A percentile compares a stretch with the other conserved stretches of the same genome.
Conservation (phyloP, 257 asterid species). For the Datura wrightii region DNA sequence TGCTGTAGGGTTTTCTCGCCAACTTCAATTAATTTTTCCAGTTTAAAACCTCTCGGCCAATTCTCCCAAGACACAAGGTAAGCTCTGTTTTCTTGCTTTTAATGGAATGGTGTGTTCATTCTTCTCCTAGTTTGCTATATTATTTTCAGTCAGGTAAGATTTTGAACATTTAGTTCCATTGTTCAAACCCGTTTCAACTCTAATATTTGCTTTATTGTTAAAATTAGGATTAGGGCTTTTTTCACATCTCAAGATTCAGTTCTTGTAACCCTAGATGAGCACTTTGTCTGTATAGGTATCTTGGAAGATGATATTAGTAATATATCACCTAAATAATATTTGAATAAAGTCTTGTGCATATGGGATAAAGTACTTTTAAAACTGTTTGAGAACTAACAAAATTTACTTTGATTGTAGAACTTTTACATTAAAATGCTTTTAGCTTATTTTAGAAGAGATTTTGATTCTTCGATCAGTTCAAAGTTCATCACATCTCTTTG, state of each 20-base stretch:
- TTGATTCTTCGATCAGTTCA: background rate
- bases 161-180: too few species aligned
- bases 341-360: background rate
- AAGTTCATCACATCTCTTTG: background rate
- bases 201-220: background rate
- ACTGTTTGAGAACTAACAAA: background rate
- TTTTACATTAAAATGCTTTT: background rate
- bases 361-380: background rate
- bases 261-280: background rate
- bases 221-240: slow-evolving; percentile 3
- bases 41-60: too few species aligned
- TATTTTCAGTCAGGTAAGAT: too few species aligned
- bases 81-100: too few species aligned
- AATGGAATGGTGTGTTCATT: too few species aligned
- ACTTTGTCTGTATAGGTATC: background rate
- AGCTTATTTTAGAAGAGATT: background rate
- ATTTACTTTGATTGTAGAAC: background rate
- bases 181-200: background rate
- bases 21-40: too few species aligned
- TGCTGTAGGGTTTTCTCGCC: too few species aligned
- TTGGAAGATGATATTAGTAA: background rate
- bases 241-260: background rate
- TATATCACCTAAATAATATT: background rate
- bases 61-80: too few species aligned
- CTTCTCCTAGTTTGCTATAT: too few species aligned